Base-by-base conservation (phyloP, 306 rosid species). In the Vigna hirtella region DNA sequence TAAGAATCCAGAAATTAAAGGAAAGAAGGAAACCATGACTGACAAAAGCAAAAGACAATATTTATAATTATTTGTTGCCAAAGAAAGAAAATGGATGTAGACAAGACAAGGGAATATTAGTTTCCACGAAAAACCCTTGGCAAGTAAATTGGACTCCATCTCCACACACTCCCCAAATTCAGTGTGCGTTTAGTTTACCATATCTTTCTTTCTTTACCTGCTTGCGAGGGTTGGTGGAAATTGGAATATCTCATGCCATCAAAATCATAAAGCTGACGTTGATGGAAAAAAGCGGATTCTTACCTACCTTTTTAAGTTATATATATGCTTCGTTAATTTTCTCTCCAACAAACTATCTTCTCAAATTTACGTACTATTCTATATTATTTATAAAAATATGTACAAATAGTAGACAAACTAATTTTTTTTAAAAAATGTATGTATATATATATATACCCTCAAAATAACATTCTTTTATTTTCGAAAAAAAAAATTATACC, bases 91-190 rank as follows among this genome's bases (percentile, higher is more conserved):
- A 5, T 51, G 40, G 14, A 82, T 32, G 65, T 72, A 30, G 74
- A 55, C 59, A 81, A 63, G 71, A 59, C 58, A 65, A 68, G 15
- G 26, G 22, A 67, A 45, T 73, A 77, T 30, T 77, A 65, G 16
- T 45, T 7, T 49, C 62, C 45, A 38, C 4, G 50, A 42, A 30
- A 30, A 56, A 57, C 58, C 58, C 22, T 30, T 49, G 74, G 52
- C 70, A 16, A 16, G 24, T 65, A 38, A 65, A 64, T n/a, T 12
- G 5, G 2, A 4, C 16, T 45, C 15, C 49, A 10, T 64, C 40
- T 1, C 52, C 8, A 1, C 18, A 11, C 49, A 11, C 12, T 12
- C 9, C 9, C 72, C 72, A 69, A 48, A 68, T 45, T 66, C 36
- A 20, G 6, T 43, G 14, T 43, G 12, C 11, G 58, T 7, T 18